Conservation (phyloP, 768 basidiomycete genomes). For the Phylloporus rhodoxanthus region DNA sequence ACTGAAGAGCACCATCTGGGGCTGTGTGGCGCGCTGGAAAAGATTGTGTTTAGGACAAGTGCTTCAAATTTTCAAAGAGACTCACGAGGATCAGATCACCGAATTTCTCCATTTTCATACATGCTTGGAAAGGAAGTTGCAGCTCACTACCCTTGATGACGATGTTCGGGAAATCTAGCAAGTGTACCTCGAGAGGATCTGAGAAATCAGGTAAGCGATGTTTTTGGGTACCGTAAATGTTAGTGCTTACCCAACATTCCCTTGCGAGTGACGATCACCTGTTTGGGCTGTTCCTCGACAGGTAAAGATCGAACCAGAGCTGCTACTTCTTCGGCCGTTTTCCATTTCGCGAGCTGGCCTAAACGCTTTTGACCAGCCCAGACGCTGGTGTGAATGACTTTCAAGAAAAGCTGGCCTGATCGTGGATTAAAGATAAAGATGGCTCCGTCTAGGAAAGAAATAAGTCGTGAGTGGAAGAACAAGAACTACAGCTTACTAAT, state of each 20-base stretch:
- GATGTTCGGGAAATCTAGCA: constrained; percentile 99
- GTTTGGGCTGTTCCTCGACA: constrained; percentile 99
- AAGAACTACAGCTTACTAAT: constrained; percentile 56
- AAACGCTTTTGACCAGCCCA: constrained; percentile 99
- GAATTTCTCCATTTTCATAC: constrained; percentile 99
- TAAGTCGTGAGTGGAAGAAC: neutral
- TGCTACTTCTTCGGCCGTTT: constrained; percentile 99
- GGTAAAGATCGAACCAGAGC: constrained; percentile 94
- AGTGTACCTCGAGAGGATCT: constrained; percentile 95
- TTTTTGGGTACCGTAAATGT: neutral
- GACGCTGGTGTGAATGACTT: constrained; percentile 99
- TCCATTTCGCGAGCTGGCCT: constrained; percentile 99
- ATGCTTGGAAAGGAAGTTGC: constrained; percentile 98
- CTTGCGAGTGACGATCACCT: constrained; percentile 99
- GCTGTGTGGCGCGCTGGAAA: constrained; percentile 84
- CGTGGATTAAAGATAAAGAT: constrained; percentile 99
- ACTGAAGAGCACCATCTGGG: constrained; percentile 98
- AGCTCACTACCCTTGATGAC: constrained; percentile 99
- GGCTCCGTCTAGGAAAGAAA: constrained; percentile 59
- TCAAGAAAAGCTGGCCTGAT: constrained; percentile 95
- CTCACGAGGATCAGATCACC: constrained; percentile 89
- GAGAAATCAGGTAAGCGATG: constrained; percentile 4
- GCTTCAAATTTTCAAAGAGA: neutral
- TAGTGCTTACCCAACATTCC: constrained; percentile 83
- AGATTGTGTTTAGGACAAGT: neutral